Conservation (phyloP, 176 grass and related monocot species). For the Elymus sibiricus region DNA sequence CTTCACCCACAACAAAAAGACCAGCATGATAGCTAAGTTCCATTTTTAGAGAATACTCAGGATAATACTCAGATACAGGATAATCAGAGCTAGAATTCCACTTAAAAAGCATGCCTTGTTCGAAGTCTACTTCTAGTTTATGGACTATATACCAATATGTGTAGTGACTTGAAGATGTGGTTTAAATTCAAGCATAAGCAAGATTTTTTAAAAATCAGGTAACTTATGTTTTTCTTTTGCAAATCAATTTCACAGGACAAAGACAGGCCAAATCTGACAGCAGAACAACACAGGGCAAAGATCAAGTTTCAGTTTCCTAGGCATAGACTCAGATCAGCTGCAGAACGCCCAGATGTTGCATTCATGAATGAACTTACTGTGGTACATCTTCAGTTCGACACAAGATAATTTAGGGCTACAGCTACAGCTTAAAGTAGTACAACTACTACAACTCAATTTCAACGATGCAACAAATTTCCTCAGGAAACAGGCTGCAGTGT, state of each 20-base stretch:
- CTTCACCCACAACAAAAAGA: no score
- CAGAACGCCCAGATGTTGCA: neutral
- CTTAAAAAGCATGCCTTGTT: no score
- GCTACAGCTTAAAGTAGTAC: neutral
- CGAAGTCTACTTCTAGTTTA: no score
- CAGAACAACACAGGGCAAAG: neutral
- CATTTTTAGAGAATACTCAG: no score
- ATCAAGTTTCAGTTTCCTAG: neutral
- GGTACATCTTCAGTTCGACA: neutral
- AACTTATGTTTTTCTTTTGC: no score
- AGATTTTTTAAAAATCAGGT: no score
- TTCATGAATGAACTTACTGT: neutral
- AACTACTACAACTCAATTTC: conserved; percentile 20
- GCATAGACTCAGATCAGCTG: neutral
- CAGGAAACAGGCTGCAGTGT: neutral
- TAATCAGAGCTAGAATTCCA: no score
- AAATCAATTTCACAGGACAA: neutral
- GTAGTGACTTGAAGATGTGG: no score
- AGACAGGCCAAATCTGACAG: neutral
- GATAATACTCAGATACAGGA: no score
- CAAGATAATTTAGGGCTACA: neutral
- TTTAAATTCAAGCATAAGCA: no score
- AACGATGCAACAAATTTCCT: neutral
- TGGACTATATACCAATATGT: no score
- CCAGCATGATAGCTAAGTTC: no score